Evolutionary conservation across 2,329 filamentous ascomycete species (phyloP).

Genomic region (Colletotrichum higginsianum): DNA sequence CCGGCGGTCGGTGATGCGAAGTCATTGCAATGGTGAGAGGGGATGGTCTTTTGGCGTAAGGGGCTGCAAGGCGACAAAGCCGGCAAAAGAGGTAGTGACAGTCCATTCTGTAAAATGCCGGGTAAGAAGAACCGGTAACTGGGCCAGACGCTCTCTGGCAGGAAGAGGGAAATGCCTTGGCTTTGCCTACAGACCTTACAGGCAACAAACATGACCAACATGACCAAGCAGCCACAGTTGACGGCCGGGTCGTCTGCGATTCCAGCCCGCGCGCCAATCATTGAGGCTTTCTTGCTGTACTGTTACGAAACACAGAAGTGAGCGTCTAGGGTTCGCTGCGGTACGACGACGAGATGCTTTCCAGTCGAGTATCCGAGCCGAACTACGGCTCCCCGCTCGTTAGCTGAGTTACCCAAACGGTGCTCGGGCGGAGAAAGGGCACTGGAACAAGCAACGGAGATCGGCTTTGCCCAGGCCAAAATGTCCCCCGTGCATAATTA

Average conservation of each 20-base stretch:
- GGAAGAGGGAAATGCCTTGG: neutral
- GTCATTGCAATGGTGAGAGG: neutral
- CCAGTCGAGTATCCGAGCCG: neutral
- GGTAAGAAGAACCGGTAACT: no score
- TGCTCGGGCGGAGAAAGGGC: conserved; percentile 20
- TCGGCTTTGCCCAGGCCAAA: conserved; percentile 23
- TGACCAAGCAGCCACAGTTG: neutral
- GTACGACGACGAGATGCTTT: neutral
- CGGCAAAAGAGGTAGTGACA: neutral
- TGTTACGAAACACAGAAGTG: no score
- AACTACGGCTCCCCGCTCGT: neutral
- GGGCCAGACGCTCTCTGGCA: neutral
- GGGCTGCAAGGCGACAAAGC: neutral
- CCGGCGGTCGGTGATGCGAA: conserved; percentile 13
- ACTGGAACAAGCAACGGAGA: conserved; percentile 33
- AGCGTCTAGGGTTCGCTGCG: neutral
- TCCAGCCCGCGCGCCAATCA: neutral
- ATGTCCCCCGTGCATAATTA: conserved; percentile 17
- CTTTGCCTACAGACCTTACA: neutral
- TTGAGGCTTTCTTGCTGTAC: neutral
- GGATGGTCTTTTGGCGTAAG: neutral
- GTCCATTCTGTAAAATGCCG: neutral
- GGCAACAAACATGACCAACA: neutral
- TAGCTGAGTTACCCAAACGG: conserved; percentile 13
- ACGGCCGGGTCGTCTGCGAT: no score